Evolutionary conservation across 2,329 filamentous ascomycete genomes (phyloP).

Genomic region (Colletotrichum theobromicola): DNA sequence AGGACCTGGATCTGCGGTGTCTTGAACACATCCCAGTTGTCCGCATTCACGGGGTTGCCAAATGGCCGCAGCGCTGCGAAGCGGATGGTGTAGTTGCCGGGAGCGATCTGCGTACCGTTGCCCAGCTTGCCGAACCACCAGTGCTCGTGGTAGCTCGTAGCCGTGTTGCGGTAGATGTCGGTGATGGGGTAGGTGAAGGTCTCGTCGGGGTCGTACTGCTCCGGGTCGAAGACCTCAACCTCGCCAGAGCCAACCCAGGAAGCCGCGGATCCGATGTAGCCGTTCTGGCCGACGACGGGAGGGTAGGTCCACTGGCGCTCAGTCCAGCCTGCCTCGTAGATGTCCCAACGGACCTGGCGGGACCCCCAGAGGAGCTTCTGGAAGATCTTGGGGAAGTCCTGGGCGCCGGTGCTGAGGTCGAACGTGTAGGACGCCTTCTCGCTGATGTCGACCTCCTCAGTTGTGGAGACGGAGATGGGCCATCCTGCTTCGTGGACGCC

Average conservation of each 20-base stretch:
- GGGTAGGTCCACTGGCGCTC: conserved; percentile 32
- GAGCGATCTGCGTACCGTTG: conserved; percentile 45
- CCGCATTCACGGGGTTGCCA: conserved; percentile 42
- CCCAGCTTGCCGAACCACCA: conserved; percentile 51
- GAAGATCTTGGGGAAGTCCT: conserved; percentile 26
- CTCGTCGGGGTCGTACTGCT: conserved; percentile 27
- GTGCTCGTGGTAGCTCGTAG: conserved; percentile 17
- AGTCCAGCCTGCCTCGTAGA: conserved; percentile 30
- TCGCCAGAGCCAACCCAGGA: conserved; percentile 25
- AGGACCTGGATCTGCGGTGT: conserved; percentile 36
- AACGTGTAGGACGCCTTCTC: conserved; percentile 9
- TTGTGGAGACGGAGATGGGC: conserved; percentile 10
- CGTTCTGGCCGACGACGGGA: conserved; percentile 29
- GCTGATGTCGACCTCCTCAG: conserved; percentile 9
- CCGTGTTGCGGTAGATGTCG: conserved; percentile 24
- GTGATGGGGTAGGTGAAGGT: conserved; percentile 29
- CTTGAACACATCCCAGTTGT: conserved; percentile 46
- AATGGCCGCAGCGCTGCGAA: conserved; percentile 46
- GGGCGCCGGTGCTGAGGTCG: conserved; percentile 18
- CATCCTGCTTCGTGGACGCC: conserved; percentile 20
- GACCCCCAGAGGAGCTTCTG: conserved; percentile 27
- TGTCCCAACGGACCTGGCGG: conserved; percentile 26
- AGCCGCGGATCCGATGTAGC: conserved; percentile 33
- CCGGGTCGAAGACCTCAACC: conserved; percentile 23
- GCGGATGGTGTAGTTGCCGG: conserved; percentile 46